Evolutionary conservation across 768 basidiomycete species (phyloP).

Genomic region (Auricularia sp.): DNA sequence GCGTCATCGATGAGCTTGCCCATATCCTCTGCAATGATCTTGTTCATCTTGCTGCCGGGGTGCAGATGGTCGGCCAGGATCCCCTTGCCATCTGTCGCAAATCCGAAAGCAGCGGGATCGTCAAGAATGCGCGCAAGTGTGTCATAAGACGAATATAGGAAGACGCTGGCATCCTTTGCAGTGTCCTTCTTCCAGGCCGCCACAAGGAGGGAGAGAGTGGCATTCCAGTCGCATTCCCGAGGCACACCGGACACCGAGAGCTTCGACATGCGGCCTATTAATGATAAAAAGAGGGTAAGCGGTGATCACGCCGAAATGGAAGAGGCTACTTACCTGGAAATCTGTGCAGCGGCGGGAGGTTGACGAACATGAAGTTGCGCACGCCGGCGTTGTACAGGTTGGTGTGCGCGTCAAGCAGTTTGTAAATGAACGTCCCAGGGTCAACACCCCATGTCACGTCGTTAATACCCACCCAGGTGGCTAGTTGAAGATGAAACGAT

Average conservation of each 20-base stretch:
- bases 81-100: constrained; percentile 21
- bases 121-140: constrained; percentile 39
- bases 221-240: not conserved
- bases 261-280: not conserved
- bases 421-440: not conserved
- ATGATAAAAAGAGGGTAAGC: not conserved
- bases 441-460: not conserved
- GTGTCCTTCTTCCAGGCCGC: not conserved
- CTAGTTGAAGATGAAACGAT: not conserved
- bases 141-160: constrained; percentile 40
- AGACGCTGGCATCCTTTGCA: constrained; percentile 29
- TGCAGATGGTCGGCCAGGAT: constrained; percentile 37
- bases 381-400: not conserved
- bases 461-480: not conserved
- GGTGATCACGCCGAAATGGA: not conserved
- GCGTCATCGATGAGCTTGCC: not conserved
- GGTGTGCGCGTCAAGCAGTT: not conserved
- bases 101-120: constrained; percentile 31
- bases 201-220: not conserved
- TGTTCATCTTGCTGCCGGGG: constrained; percentile 12
- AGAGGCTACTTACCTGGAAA: not conserved
- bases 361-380: not conserved
- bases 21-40: constrained; percentile 10
- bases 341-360: not conserved
- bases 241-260: not conserved